Percentiles rank a stretch among this genome's conserved stretches.
phyloP scores from a whole-genome alignment of 2,329 filamentous ascomycete species.

The Penicillium sp. region DNA sequence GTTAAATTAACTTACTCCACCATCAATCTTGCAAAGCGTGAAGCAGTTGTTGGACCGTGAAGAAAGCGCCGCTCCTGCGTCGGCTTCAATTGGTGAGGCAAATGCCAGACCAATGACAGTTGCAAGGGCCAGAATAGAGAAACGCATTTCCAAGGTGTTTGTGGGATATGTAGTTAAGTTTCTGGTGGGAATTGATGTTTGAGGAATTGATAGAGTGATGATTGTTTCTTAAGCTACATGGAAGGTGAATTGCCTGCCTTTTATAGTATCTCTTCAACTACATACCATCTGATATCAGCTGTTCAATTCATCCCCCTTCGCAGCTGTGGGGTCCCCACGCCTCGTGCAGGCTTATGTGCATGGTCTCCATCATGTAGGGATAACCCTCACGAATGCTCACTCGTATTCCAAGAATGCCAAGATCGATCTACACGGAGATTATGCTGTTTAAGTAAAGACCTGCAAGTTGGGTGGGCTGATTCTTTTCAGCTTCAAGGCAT shows the following conservation, averaged over 20 bases:
- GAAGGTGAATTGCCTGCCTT: background rate
- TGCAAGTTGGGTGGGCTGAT: background rate
- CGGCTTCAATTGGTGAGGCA: background rate
- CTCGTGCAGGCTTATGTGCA: background rate
- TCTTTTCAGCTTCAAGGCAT: background rate
- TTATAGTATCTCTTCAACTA: background rate
- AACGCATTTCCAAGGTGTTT: background rate
- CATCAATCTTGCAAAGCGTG: conserved; percentile 1
- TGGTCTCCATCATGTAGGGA: background rate
- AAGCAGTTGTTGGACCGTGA: background rate
- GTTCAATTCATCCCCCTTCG: background rate
- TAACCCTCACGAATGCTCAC: background rate
- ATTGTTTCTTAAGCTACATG: background rate
- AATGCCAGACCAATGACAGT: background rate
- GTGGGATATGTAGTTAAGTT: background rate
- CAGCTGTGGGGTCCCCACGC: background rate
- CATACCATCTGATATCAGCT: background rate
- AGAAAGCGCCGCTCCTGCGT: background rate
- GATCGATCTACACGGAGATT: background rate
- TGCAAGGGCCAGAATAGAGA: background rate
- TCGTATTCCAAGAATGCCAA: background rate
- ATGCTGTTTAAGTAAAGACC: background rate
- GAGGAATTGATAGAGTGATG: background rate
- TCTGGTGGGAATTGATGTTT: background rate
- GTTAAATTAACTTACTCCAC: background rate